A percentile compares a stretch with the other conserved stretches of the same genome.
phyloP scores from a whole-genome alignment of 768 basidiomycete species.

The Mycena albidolilacea region DNA sequence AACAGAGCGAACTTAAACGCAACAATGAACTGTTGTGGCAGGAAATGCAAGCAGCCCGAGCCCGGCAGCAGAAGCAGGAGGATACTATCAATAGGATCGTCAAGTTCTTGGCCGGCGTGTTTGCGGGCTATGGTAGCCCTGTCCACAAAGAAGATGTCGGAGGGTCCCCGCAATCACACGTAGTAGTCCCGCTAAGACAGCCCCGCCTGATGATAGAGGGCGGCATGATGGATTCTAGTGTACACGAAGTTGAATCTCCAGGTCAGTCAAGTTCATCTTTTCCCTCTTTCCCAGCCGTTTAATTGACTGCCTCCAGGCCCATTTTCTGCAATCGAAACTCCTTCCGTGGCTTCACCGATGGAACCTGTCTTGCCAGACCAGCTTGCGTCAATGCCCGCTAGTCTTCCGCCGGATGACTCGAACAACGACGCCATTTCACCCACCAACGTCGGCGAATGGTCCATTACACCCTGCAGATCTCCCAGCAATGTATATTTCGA shows the following conservation, averaged over 20 bases:
- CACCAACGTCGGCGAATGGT: constrained; percentile 41
- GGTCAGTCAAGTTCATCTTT: constrained; percentile 33
- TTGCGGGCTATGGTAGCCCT: constrained; percentile 70
- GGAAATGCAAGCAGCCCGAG: constrained; percentile 84
- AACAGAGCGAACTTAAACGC: constrained; percentile 89
- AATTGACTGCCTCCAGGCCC: constrained; percentile 24
- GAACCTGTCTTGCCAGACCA: constrained; percentile 32
- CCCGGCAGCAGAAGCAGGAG: constrained; percentile 91
- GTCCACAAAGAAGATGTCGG: constrained; percentile 53
- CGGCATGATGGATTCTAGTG: constrained; percentile 54
- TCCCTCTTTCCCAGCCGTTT: constrained; percentile 19
- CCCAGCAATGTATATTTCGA: constrained; percentile 54
- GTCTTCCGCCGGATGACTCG: constrained; percentile 43
- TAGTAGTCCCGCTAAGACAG: constrained; percentile 65
- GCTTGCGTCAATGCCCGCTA: constrained; percentile 40
- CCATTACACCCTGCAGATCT: constrained; percentile 45
- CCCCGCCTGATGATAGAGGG: constrained; percentile 81
- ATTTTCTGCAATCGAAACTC: constrained; percentile 39
- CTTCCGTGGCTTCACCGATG: constrained; percentile 32
- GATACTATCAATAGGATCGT: constrained; percentile 97
- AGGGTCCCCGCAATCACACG: constrained; percentile 49
- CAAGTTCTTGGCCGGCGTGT: constrained; percentile 94
- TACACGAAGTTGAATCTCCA: constrained; percentile 57
- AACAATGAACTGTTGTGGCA: constrained; percentile 95
- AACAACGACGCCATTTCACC: constrained; percentile 36